Conservation (phyloP, 2,329 filamentous ascomycete genomes). For the Coleophoma eucalyptorum region DNA sequence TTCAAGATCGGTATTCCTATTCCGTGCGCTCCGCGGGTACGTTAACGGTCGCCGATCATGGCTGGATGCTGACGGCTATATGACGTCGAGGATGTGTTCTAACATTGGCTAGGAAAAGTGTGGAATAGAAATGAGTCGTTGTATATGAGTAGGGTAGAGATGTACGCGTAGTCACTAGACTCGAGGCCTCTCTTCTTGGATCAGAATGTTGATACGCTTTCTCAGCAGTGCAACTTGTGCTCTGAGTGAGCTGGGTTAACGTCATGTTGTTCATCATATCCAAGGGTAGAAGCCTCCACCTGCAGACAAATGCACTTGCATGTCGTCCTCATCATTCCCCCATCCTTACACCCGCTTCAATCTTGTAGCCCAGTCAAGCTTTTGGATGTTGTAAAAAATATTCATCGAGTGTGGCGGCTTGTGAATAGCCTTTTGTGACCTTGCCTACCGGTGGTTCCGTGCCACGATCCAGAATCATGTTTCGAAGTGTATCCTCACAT, state of each 20-base stretch:
- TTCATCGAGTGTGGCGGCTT: too few species aligned
- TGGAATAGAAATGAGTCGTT: too few species aligned
- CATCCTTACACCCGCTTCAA: not conserved
- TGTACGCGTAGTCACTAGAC: too few species aligned
- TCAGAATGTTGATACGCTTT: conserved; percentile 65
- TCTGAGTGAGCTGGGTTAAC: conserved; percentile 99
- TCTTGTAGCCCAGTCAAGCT: not conserved
- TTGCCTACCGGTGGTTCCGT: not conserved
- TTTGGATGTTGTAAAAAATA: too few species aligned
- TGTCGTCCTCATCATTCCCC: not conserved
- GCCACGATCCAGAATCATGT: not conserved
- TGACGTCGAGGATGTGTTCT: too few species aligned
- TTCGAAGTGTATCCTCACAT: not conserved
- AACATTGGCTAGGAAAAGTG: too few species aligned
- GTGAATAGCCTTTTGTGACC: too few species aligned
- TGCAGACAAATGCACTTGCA: not conserved
- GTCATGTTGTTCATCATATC: conserved; percentile 80
- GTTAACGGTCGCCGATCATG: too few species aligned
- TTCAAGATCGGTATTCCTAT: too few species aligned
- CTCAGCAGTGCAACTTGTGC: conserved; percentile 83
- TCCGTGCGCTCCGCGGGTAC: too few species aligned
- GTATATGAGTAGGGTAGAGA: too few species aligned
- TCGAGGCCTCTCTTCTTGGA: conserved; percentile 7
- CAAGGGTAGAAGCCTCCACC: conserved; percentile 11
- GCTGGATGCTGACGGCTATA: too few species aligned